These are phyloP conservation scores for Erysiphe pulchra DNA, from an alignment of 2,329 filamentous ascomycete genomes.

Conservation along the genomic window DNA sequence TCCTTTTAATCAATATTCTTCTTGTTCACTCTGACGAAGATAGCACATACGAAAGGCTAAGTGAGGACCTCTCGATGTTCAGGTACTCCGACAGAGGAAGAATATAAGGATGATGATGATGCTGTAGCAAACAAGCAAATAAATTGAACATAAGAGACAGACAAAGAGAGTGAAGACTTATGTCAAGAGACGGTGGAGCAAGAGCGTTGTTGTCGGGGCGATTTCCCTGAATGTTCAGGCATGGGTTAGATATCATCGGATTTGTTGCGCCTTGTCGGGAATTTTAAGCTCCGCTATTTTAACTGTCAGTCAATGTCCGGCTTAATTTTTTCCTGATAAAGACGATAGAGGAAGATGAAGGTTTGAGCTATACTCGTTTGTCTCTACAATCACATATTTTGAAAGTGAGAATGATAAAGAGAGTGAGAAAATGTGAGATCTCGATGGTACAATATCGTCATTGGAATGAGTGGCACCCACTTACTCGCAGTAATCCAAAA, in stretches of 20 bases:
- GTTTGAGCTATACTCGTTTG: too few species aligned
- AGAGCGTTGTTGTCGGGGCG: conserved; percentile 7
- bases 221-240: conserved; percentile 3
- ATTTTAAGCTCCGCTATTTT: not conserved
- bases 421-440: too few species aligned
- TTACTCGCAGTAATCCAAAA: too few species aligned
- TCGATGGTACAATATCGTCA: too few species aligned
- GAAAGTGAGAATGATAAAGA: too few species aligned
- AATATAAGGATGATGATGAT: not conserved
- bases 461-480: too few species aligned
- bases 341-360: too few species aligned
- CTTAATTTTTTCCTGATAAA: not conserved
- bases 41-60: conserved; percentile 9
- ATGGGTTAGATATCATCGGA: conserved; percentile 1
- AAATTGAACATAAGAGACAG: not conserved
- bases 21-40: conserved; percentile 4
- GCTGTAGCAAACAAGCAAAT: not conserved
- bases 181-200: conserved; percentile 2
- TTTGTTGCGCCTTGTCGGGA: conserved; percentile 1
- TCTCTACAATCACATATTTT: too few species aligned
- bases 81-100: conserved; percentile 2
- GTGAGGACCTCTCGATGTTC: conserved; percentile 7
- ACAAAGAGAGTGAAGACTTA: conserved; percentile 1
- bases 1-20: not conserved
- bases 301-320: not conserved